Base-by-base conservation (phyloP, 805 yeast genomes). In the Wickerhamiella occidentalis region DNA sequence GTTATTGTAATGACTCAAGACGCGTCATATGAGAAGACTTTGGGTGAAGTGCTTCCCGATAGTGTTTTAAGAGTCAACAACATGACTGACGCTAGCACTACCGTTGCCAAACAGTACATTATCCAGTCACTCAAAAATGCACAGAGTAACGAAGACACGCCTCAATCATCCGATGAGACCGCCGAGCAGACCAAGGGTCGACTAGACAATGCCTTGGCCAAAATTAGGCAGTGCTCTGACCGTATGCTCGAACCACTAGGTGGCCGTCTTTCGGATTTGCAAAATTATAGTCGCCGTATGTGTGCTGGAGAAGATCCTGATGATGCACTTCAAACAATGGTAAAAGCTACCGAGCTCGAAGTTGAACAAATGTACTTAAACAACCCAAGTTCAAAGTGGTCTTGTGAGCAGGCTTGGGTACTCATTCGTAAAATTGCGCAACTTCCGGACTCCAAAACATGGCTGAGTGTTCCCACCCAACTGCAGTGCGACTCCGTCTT, bases 231-330 rank as follows among this genome's bases (percentile, higher is more conserved):
- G 3, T 13, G 47, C 26, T 15, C 44, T 4, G 36, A 46, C 6
- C 37, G 41, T 12, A 51, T 49, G 28, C 66, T 88, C 29, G 77
- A 69, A 23, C 94, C 95, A 11, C 66, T 92, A 23, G 98, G 98
- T 18, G 98, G 98, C 37, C 78, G 98, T 54, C 83, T 90, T 88
- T 72, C 87, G 41, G 98, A 92, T 63, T 70, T 92, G 47, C 96
- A 92, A 64, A 81, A 90, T 25, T 87, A 85, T 65, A 82, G 82
- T 1, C 76, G 97, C 61, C 81, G 97, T 47, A 76, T 92, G 15
- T 79, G 79, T 57, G 78, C 90, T 1, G 98, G 98, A 6, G 98
- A 92, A 61, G 62, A 76, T 6, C 94, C 95, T 2, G 58, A 67
- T 8, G 82, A 75, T 47, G 96, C 97, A 0, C 67, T 86, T 40